Percentiles rank a stretch among this genome's conserved stretches.
Evolutionary conservation across 2,329 filamentous ascomycete genomes (phyloP).

Genomic region (Cadophora sp.): DNA sequence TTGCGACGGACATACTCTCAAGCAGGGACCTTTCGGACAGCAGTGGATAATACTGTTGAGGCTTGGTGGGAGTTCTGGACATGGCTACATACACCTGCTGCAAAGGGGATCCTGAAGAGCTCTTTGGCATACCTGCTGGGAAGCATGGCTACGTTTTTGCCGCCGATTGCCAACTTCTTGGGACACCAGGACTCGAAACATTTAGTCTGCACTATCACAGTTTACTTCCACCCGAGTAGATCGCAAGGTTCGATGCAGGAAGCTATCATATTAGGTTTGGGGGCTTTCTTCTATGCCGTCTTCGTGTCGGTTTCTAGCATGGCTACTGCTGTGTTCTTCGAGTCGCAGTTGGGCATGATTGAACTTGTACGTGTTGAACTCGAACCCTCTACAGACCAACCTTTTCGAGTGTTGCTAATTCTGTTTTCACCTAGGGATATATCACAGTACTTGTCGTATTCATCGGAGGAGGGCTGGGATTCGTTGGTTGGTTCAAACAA

Average conservation of each 20-base stretch:
- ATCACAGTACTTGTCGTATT: conserved; percentile 82
- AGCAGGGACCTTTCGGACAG: conserved; percentile 44
- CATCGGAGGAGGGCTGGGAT: conserved; percentile 83
- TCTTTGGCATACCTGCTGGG: conserved; percentile 88
- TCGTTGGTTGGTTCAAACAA: conserved; percentile 89
- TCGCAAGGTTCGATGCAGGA: conserved; percentile 90
- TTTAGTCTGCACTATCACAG: conserved; percentile 89
- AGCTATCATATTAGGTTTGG: conserved; percentile 76
- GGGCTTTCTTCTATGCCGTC: conserved; percentile 80
- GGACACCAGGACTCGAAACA: conserved; percentile 92
- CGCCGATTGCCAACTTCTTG: conserved; percentile 73
- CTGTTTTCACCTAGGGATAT: conserved; percentile 59
- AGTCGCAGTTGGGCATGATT: conserved; percentile 68
- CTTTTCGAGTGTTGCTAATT: background rate
- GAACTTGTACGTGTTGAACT: conserved; percentile 49
- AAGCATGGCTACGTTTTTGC: conserved; percentile 84
- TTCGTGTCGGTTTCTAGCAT: conserved; percentile 83
- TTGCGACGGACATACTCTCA: conserved; percentile 33
- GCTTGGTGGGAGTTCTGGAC: conserved; percentile 52
- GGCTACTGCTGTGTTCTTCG: conserved; percentile 84
- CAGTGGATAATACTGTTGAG: conserved; percentile 45
- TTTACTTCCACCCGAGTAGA: conserved; percentile 92
- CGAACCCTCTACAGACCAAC: background rate
- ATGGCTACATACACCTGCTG: conserved; percentile 75
- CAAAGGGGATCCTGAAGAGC: conserved; percentile 86